Base-by-base conservation (phyloP, 345 rosid genomes). In the Syzygium jambos region DNA sequence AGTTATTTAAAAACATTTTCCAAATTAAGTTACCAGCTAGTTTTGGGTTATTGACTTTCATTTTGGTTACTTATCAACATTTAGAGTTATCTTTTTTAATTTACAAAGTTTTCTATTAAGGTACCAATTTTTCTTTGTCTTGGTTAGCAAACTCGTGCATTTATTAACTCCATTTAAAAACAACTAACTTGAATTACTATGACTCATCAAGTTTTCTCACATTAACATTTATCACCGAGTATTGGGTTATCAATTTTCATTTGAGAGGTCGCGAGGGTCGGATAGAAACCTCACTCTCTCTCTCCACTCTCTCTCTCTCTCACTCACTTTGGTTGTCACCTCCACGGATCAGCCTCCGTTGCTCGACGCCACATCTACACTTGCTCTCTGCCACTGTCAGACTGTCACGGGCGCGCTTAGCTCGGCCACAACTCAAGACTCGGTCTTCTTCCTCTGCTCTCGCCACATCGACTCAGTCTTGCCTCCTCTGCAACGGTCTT, bases 401-500 rank as follows among this genome's bases (percentile, higher is more conserved):
- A 54, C 23, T 6, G 1, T 7, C 57, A 54, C 86, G 29, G 89
- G 7, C 68, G 10, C 61, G 15, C 59, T 89, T 52, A 90, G 19
- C 90, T 86, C 92, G 11, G 78, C 54, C 17, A 54, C 61, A 86
- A 73, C 88, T 85, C 88, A 7, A 8, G 52, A 22, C 38, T 51
- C 89, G 27, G 85, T 51, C 38, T 86, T 85, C 43, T 54, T 21
- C 85, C 34, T 51, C 17, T 95, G 89, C 89, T 91, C 92, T 2
- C 89, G 84, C 85, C 90, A 92, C 82, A 89, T 92, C 49, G 93
- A 90, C 84, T 91, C 93, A 9, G 80, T 85, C 83, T 82, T 56
- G 25, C 52, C 94, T 94, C 91, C 94, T 94, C 6, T 87, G 56
- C 2, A 85, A 95, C 43, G 86, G 96, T 94, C 85, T 95, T 94